Conservation (phyloP, 768 basidiomycete species). For the Dacryopinax primogenitus region DNA sequence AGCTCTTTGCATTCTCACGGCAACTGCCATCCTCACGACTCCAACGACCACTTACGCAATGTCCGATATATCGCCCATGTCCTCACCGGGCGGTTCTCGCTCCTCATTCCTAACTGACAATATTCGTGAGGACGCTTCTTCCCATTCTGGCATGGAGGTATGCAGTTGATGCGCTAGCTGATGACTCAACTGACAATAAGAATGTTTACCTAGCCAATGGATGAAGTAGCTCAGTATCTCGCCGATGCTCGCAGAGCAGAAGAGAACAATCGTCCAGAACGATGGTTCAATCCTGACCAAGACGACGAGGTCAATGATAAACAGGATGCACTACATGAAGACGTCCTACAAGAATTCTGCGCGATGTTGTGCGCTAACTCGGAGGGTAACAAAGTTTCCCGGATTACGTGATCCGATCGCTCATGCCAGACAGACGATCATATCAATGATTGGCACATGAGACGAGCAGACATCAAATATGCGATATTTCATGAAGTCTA, state of each 20-base stretch:
- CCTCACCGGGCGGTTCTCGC: constrained; percentile 4
- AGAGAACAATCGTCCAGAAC: constrained; percentile 7
- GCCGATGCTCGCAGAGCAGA: constrained; percentile 7
- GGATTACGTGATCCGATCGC: constrained; percentile 3
- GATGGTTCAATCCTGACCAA: constrained; percentile 9
- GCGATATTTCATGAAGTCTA: not conserved
- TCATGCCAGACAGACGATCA: not conserved
- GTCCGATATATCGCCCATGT: constrained; percentile 7
- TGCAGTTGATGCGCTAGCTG: not conserved
- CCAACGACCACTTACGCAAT: constrained; percentile 3
- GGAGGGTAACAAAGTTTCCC: constrained; percentile 7
- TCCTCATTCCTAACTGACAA: constrained; percentile 7
- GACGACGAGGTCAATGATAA: not conserved
- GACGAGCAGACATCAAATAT: constrained; percentile 2
- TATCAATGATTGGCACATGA: constrained; percentile 5
- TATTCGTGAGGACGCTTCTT: not conserved
- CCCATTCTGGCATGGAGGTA: constrained; percentile 7
- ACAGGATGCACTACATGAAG: constrained; percentile 6
- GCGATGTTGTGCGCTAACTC: constrained; percentile 8
- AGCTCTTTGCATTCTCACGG: not conserved
- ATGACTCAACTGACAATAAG: not conserved
- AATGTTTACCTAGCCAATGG: constrained; percentile 5
- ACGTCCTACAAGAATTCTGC: constrained; percentile 3
- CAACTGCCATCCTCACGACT: not conserved
- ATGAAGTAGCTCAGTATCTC: constrained; percentile 8